phyloP scores from a whole-genome alignment of 2,329 filamentous ascomycete species.

The Fusarium odoratissimum region DNA sequence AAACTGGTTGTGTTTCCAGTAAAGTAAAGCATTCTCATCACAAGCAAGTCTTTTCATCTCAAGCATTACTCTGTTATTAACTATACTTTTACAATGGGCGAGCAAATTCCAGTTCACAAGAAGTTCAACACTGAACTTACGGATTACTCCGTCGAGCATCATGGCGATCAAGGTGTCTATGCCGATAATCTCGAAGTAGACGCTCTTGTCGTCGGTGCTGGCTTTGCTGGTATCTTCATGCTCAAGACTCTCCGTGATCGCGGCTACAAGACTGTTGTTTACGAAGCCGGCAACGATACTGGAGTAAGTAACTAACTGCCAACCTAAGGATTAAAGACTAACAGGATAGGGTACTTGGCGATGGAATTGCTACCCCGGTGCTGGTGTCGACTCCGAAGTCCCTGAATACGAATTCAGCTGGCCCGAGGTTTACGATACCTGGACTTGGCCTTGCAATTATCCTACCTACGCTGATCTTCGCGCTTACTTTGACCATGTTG shows the following conservation, averaged over 20 bases:
- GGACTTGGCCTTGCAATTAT: conserved; percentile 67
- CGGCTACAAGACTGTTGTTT: conserved; percentile 61
- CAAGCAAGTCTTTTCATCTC: neutral
- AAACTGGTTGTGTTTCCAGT: neutral
- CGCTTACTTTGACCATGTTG: conserved; percentile 69
- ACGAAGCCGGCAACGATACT: conserved; percentile 62
- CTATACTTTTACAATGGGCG: conserved; percentile 26
- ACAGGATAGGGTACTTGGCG: conserved; percentile 51
- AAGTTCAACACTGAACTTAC: conserved; percentile 57
- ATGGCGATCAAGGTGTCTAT: conserved; percentile 53
- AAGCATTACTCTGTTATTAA: neutral
- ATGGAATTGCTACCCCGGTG: conserved; percentile 68
- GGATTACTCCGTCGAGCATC: conserved; percentile 51
- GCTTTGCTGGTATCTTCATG: conserved; percentile 62
- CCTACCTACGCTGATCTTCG: conserved; percentile 64
- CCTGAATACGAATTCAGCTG: conserved; percentile 66
- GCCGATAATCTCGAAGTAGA: conserved; percentile 58
- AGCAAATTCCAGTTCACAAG: conserved; percentile 43
- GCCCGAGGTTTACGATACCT: conserved; percentile 64
- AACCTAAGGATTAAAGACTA: neutral
- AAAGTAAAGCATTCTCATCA: neutral
- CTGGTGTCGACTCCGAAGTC: conserved; percentile 64
- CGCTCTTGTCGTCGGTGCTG: conserved; percentile 58
- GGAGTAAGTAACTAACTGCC: conserved; percentile 50
- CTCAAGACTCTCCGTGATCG: conserved; percentile 63